Evolutionary conservation across 108 stramenopile genomes (phyloP).

Genomic region (Skeletonema potamos): DNA sequence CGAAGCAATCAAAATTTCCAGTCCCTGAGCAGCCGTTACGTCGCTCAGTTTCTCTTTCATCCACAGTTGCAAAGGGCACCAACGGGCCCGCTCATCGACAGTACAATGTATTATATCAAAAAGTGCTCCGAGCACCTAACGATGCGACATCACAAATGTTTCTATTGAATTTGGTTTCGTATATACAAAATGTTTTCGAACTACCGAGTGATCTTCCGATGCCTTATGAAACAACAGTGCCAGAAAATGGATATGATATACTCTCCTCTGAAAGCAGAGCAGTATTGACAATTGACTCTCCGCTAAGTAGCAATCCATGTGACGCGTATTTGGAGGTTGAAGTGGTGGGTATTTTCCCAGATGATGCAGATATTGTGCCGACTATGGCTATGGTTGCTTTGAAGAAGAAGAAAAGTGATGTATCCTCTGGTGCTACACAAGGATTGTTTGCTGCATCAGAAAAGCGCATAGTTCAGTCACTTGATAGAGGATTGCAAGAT

Average conservation of each 20-base stretch:
- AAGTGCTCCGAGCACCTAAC: constrained; percentile 54
- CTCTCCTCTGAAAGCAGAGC: constrained; percentile 17
- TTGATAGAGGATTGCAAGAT: constrained; percentile 80
- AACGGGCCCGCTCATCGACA: background rate
- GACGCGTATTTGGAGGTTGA: constrained; percentile 73
- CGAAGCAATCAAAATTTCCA: background rate
- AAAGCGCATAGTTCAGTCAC: constrained; percentile 56
- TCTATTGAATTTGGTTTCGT: constrained; percentile 64
- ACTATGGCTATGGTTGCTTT: constrained; percentile 81
- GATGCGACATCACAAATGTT: constrained; percentile 38
- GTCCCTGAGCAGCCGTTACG: background rate
- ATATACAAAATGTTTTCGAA: constrained; percentile 61
- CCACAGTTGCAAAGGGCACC: constrained; percentile 1
- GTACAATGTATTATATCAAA: constrained; percentile 68
- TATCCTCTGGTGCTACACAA: constrained; percentile 7
- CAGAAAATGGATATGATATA: constrained; percentile 24
- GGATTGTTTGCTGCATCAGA: constrained; percentile 78
- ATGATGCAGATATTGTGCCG: constrained; percentile 33
- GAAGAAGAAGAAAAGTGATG: constrained; percentile 31
- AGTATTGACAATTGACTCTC: constrained; percentile 68
- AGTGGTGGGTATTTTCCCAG: constrained; percentile 74
- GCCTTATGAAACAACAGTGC: constrained; percentile 55
- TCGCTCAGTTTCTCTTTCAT: background rate
- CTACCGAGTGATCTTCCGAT: constrained; percentile 72
- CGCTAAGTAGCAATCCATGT: constrained; percentile 54